Base-by-base conservation (phyloP, 169 alveolate genomes). In the Plasmodium coatneyi region DNA sequence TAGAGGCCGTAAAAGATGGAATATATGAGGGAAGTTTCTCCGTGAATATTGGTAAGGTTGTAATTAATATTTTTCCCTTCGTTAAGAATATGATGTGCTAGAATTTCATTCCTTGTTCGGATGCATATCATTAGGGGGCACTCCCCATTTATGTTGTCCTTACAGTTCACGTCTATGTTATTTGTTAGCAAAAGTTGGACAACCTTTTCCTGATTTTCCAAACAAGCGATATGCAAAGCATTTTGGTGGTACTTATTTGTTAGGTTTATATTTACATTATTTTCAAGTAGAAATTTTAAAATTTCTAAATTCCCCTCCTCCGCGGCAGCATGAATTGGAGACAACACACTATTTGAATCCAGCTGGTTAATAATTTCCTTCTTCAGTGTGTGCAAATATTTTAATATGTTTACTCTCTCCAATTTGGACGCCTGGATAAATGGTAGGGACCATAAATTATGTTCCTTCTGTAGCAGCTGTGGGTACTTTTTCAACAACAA, bases 361-460 rank as follows among this genome's bases (percentile, higher is more conserved):
- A 74, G 36, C 19, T 94, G 95, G 19, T 95, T 78, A 36, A 86
- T 76, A 46, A 84, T 72, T 78, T 93, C 96, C 28, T 92, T 92
- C 71, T 76, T 90, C 43, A 87, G 82, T 25, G 95, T 71, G 80
- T 79, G 82, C 82, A 95, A 60, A 82, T 89, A 72, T 94, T 96
- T 79, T 32, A 96, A 79, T 25, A 95, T 81, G 30, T 92, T 95
- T 74, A 72, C 9, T 90, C 96, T 80, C 54, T 96, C 96, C 70
- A 83, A 92, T 80, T 84, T 82, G 2, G 97, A 90, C 4, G 97
- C 98, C 96, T 97, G 98, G 6, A 97, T 91, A 70, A 92, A 93
- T 34, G 98, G 98, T 28, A 89, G 81, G 72, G 98, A 96, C 98
- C 98, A 97, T 36, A 97, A 94, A 39, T 92, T 95, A 76, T 97